phyloP scores from a whole-genome alignment of 305 asterid genomes.

The Fraxinus xanthoxyloides region DNA sequence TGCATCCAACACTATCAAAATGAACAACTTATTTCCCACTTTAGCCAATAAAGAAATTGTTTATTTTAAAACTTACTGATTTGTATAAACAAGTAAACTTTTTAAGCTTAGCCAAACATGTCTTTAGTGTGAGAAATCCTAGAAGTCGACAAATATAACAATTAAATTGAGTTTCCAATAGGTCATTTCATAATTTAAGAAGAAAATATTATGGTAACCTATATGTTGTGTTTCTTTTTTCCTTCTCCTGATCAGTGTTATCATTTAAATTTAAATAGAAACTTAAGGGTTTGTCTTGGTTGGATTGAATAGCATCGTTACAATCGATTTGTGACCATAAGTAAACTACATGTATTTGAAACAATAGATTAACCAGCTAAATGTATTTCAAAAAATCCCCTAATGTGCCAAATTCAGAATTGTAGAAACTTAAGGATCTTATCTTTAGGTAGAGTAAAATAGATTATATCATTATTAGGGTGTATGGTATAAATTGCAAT shows the following conservation, averaged over 20 bases:
- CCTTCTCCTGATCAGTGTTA: background rate
- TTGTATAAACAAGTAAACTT: background rate
- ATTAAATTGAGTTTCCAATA: background rate
- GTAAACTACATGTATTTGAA: background rate
- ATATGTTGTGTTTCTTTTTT: background rate
- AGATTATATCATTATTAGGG: background rate
- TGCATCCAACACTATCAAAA: background rate
- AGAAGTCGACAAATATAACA: background rate
- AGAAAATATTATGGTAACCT: background rate
- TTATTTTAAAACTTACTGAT: background rate
- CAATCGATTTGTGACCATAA: background rate
- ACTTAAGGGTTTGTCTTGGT: background rate
- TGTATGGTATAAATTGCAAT: background rate
- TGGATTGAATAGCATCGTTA: background rate
- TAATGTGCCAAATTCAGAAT: background rate
- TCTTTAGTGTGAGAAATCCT: background rate
- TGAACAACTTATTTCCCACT: background rate
- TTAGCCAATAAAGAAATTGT: background rate
- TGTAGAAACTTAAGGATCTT: background rate
- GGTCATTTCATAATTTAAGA: background rate
- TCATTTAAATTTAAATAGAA: background rate
- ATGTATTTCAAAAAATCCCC: background rate
- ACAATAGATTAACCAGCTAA: background rate
- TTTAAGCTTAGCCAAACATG: background rate
- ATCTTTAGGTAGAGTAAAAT: background rate